These are phyloP conservation scores for Colletotrichum acutatum DNA, from an alignment of 2,329 filamentous ascomycete species.

Conservation along the genomic window DNA sequence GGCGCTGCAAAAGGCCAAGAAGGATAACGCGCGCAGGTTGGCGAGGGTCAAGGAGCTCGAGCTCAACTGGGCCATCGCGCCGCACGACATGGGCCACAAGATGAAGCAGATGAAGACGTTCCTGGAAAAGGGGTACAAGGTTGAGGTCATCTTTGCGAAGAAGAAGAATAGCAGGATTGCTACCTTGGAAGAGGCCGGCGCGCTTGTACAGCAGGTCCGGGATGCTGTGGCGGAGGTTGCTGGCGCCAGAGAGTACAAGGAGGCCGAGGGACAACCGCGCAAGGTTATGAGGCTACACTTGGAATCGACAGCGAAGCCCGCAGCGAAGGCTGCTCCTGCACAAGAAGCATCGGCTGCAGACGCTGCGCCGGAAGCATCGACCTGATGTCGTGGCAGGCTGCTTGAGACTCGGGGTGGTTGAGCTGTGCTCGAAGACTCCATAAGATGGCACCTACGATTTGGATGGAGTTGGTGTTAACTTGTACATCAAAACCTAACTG, in stretches of 20 bases:
- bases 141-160: slow-evolving; percentile 77
- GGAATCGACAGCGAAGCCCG: slow-evolving; percentile 43
- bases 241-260: slow-evolving; percentile 57
- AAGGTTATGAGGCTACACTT: slow-evolving; percentile 55
- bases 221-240: slow-evolving; percentile 45
- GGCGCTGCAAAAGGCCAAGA: slow-evolving; percentile 55
- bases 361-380: not conserved
- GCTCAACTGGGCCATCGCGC: slow-evolving; percentile 87
- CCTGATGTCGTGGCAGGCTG: not conserved
- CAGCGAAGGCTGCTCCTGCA: not conserved
- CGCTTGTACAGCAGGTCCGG: slow-evolving; percentile 59
- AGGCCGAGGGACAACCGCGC: slow-evolving; percentile 56
- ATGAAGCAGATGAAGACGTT: slow-evolving; percentile 76
- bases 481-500: not conserved
- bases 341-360: not conserved
- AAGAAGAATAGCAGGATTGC: slow-evolving; percentile 73
- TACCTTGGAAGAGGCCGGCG: slow-evolving; percentile 68
- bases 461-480: not conserved
- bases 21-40: slow-evolving; percentile 50
- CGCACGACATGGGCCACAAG: slow-evolving; percentile 79
- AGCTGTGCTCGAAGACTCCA: not conserved
- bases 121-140: slow-evolving; percentile 77
- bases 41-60: slow-evolving; percentile 80
- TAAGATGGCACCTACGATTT: not conserved
- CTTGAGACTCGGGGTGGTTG: not conserved